These are phyloP conservation scores for Raphanus hybrid DNA, from an alignment of 441 rosid species.

Conservation along the genomic window DNA sequence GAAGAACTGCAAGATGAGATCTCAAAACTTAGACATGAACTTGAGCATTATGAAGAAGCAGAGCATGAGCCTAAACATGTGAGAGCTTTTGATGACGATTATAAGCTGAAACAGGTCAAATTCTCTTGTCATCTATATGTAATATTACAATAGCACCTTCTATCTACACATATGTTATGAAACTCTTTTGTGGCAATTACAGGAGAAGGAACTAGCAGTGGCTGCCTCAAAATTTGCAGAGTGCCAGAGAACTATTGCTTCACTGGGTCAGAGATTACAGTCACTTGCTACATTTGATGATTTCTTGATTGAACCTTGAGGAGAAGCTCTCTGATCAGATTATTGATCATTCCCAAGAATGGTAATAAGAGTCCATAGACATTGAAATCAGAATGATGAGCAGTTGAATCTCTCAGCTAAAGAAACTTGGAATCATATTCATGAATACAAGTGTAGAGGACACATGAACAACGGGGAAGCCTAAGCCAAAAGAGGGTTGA, in stretches of 20 bases:
- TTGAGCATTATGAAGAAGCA: constrained; percentile 44
- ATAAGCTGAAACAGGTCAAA: constrained; percentile 73
- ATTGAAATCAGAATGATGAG: constrained; percentile 30
- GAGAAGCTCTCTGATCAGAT: constrained; percentile 37
- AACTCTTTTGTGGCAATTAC: constrained; percentile 26
- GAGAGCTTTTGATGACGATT: constrained; percentile 48
- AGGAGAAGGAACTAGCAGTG: constrained; percentile 76
- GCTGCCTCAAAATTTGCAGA: constrained; percentile 79
- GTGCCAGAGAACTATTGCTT: constrained; percentile 86
- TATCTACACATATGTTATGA: constrained; percentile 4
- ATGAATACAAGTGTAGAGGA: constrained; percentile 20
- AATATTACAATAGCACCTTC: background rate
- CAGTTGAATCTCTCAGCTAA: constrained; percentile 20
- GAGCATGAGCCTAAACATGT: constrained; percentile 46
- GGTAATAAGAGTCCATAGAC: background rate
- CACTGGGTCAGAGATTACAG: constrained; percentile 65
- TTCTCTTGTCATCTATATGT: constrained; percentile 20
- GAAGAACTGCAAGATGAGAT: constrained; percentile 62
- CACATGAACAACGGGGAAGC: constrained; percentile 13
- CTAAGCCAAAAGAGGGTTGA: constrained; percentile 32
- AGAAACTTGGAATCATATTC: constrained; percentile 22
- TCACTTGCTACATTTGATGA: constrained; percentile 73
- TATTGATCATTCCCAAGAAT: constrained; percentile 30
- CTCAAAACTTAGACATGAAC: constrained; percentile 54
- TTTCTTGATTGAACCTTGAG: constrained; percentile 51